phyloP scores from a whole-genome alignment of 108 stramenopile species.

The Epithemia pelagica region DNA sequence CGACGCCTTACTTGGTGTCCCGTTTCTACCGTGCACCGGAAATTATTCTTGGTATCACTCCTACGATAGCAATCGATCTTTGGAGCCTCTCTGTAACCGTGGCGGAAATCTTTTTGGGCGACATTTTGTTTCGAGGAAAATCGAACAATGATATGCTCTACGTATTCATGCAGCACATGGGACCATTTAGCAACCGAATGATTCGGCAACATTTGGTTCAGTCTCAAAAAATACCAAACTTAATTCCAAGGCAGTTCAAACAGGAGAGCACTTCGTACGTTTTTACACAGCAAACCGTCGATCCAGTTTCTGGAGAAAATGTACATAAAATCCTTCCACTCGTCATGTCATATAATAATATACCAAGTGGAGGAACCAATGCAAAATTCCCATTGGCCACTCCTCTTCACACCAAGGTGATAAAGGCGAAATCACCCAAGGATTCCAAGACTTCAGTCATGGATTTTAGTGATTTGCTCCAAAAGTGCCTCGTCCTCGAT shows the following conservation, averaged over 20 bases:
- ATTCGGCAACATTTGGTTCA: slow-evolving; percentile 70
- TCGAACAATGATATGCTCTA: slow-evolving; percentile 95
- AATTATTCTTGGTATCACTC: slow-evolving; percentile 93
- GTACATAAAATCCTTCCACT: slow-evolving; percentile 53
- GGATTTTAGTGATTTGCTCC: slow-evolving; percentile 79
- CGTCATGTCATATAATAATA: slow-evolving; percentile 17
- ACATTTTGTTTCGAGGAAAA: slow-evolving; percentile 82
- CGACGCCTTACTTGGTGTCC: slow-evolving; percentile 96
- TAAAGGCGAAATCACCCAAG: slow-evolving; percentile 67
- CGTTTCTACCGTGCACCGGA: slow-evolving; percentile 98
- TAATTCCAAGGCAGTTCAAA: slow-evolving; percentile 40
- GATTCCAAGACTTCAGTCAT: slow-evolving; percentile 72
- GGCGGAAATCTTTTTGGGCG: slow-evolving; percentile 93
- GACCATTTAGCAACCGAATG: slow-evolving; percentile 81
- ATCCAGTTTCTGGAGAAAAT: slow-evolving; percentile 55
- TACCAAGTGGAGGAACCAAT: slow-evolving; percentile 3
- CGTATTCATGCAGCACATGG: slow-evolving; percentile 90
- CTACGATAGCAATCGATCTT: slow-evolving; percentile 87
- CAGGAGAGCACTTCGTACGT: slow-evolving; percentile 46
- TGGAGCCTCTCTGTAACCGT: slow-evolving; percentile 91
- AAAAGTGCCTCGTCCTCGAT: slow-evolving; percentile 83
- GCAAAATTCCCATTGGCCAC: slow-evolving; percentile 16
- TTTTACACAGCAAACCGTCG: slow-evolving; percentile 54
- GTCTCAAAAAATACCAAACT: slow-evolving; percentile 42
- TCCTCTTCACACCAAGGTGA: slow-evolving; percentile 47